Percentiles rank a stretch among this genome's conserved stretches.
phyloP scores from a whole-genome alignment of 2,329 filamentous ascomycete genomes.

The Chaetoscypha palmicola region DNA sequence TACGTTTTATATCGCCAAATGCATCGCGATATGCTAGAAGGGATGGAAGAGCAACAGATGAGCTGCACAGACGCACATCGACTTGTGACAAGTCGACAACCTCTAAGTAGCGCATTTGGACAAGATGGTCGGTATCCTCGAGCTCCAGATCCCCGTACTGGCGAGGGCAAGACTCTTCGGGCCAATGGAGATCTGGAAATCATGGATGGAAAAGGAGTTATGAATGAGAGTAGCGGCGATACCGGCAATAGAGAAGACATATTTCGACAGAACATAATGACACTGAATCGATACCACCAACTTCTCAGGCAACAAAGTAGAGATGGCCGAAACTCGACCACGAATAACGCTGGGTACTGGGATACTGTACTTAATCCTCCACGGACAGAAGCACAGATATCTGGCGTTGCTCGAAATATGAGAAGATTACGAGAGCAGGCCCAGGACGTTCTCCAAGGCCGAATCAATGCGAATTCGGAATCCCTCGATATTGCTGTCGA shows the following conservation, averaged over 20 bases:
- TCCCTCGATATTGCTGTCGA: slow-evolving; percentile 1
- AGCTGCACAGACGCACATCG: slow-evolving; percentile 70
- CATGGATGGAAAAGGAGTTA: slow-evolving; percentile 50
- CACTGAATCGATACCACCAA: slow-evolving; percentile 38
- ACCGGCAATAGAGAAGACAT: slow-evolving; percentile 54
- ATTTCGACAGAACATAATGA: slow-evolving; percentile 35
- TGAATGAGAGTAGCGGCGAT: slow-evolving; percentile 55
- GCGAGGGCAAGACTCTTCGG: slow-evolving; percentile 60
- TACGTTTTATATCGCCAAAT: slow-evolving; percentile 87
- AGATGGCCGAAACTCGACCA: not conserved
- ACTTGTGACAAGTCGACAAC: slow-evolving; percentile 66
- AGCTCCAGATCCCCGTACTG: slow-evolving; percentile 50
- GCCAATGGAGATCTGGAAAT: slow-evolving; percentile 59
- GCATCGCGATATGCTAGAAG: slow-evolving; percentile 74
- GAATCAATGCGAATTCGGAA: slow-evolving; percentile 9
- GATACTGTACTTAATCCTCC: slow-evolving; percentile 26
- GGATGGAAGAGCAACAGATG: slow-evolving; percentile 70
- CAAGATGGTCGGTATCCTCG: slow-evolving; percentile 62
- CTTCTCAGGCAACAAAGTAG: slow-evolving; percentile 2
- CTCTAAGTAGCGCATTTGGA: slow-evolving; percentile 67
- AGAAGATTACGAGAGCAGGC: slow-evolving; percentile 14
- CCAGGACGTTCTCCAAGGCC: slow-evolving; percentile 8
- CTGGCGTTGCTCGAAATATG: slow-evolving; percentile 17
- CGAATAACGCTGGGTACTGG: slow-evolving; percentile 22
- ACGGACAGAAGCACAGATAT: slow-evolving; percentile 18